Conservation (phyloP, 768 basidiomycete species). For the Sistotremastrum niveocremeum region DNA sequence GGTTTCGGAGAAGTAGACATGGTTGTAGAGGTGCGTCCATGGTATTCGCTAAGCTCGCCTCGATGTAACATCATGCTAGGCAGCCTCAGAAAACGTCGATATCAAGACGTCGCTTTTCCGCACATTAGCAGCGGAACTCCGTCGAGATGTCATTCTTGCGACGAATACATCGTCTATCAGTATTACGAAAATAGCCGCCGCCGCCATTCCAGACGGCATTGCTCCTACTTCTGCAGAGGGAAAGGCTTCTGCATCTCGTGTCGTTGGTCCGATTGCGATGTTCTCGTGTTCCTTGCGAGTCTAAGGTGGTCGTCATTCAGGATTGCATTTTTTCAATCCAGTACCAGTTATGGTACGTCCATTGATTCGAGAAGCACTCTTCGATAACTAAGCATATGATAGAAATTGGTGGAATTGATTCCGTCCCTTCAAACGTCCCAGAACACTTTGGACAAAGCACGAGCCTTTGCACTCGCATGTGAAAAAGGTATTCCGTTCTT, state of each 20-base stretch:
- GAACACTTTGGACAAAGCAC: constrained; percentile 61
- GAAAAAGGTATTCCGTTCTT: constrained; percentile 53
- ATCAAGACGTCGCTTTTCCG: constrained; percentile 73
- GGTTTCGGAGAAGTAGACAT: constrained; percentile 73
- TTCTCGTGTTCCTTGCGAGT: neutral
- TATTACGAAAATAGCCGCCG: constrained; percentile 84
- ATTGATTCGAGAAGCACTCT: neutral
- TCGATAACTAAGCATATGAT: neutral
- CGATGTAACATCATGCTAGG: constrained; percentile 27
- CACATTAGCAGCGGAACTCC: constrained; percentile 50
- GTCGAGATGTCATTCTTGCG: constrained; percentile 69
- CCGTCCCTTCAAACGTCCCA: constrained; percentile 82
- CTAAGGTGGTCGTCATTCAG: constrained; percentile 22
- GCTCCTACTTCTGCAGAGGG: constrained; percentile 50
- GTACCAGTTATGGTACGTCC: constrained; percentile 82
- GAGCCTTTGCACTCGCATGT: constrained; percentile 73
- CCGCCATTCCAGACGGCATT: constrained; percentile 48
- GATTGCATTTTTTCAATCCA: constrained; percentile 91
- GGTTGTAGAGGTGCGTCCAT: constrained; percentile 63
- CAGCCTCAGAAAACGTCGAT: constrained; percentile 71
- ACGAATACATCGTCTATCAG: constrained; percentile 92
- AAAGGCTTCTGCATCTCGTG: constrained; percentile 50
- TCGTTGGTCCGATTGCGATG: constrained; percentile 46
- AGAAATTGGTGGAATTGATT: constrained; percentile 95
- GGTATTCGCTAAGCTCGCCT: neutral